Evolutionary conservation across 176 grass and related monocot species (phyloP).

Genomic region (Echinochloa phyllopogon): DNA sequence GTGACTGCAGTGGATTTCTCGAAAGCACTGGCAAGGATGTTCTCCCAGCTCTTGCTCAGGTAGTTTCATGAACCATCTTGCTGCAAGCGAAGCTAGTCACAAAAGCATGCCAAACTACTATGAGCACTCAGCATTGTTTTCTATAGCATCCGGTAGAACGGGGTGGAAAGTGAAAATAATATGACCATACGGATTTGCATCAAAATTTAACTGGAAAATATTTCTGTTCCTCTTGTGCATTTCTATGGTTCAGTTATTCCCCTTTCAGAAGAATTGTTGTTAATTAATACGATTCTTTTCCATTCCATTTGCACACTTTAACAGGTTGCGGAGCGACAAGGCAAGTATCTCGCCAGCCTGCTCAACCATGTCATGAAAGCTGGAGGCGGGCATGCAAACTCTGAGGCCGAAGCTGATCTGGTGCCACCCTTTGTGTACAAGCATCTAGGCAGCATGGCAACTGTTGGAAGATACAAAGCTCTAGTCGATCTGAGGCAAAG

Average conservation of each 20-base stretch:
- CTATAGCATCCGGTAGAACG: background rate
- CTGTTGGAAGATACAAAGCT: slow-evolving; percentile 96
- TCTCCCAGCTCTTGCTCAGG: slow-evolving; percentile 96
- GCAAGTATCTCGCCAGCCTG: slow-evolving; percentile 70
- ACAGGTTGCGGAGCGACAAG: slow-evolving; percentile 94
- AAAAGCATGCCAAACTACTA: background rate
- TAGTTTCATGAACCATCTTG: slow-evolving; percentile 42
- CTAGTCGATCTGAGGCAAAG: slow-evolving; percentile 86
- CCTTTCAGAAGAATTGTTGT: slow-evolving; percentile 15
- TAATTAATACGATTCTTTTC: background rate
- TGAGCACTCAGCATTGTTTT: background rate
- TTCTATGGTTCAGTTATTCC: slow-evolving; percentile 12
- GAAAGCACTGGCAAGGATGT: slow-evolving; percentile 80
- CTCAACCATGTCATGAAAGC: slow-evolving; percentile 68
- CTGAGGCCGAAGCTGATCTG: slow-evolving; percentile 50
- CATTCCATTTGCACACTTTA: slow-evolving; percentile 24
- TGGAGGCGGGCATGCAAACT: slow-evolving; percentile 78
- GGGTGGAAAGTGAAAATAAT: background rate
- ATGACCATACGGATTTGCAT: slow-evolving; percentile 3
- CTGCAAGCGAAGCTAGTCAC: background rate
- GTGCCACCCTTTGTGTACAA: slow-evolving; percentile 83
- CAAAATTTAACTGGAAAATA: background rate
- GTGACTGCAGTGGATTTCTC: slow-evolving; percentile 92
- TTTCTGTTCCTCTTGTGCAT: background rate
- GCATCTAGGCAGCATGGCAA: slow-evolving; percentile 96